Conservation (phyloP, 805 yeast species). For the Starmerella apicola region DNA sequence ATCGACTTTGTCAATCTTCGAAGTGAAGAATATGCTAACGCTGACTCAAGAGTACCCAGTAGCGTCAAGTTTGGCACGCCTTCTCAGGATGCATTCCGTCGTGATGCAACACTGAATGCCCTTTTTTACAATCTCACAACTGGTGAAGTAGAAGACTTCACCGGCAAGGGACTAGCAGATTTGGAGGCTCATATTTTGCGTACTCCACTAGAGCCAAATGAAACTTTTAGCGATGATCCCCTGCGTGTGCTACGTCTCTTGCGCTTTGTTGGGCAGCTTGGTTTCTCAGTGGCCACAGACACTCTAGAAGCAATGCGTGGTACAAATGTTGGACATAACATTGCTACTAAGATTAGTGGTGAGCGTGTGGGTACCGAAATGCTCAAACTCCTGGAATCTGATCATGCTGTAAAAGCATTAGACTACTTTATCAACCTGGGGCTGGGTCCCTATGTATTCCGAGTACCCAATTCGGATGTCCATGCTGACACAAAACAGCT, state of each 20-base stretch:
- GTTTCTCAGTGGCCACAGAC: constrained; percentile 48
- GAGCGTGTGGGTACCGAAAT: constrained; percentile 85
- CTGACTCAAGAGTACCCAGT: constrained; percentile 73
- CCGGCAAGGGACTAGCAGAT: constrained; percentile 64
- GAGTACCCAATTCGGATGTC: constrained; percentile 1
- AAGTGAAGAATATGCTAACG: constrained; percentile 64
- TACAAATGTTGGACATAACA: constrained; percentile 42
- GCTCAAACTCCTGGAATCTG: constrained; percentile 58
- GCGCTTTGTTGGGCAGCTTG: constrained; percentile 71
- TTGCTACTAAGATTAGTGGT: constrained; percentile 65
- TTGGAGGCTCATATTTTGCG: constrained; percentile 56
- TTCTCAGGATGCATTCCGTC: constrained; percentile 73
- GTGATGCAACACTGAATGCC: constrained; percentile 94
- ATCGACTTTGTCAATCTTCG: constrained; percentile 89
- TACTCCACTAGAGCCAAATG: constrained; percentile 75
- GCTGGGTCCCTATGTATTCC: constrained; percentile 48
- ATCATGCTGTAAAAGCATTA: constrained; percentile 52
- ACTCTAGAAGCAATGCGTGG: constrained; percentile 53
- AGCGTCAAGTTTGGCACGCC: constrained; percentile 75
- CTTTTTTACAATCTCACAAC: constrained; percentile 71
- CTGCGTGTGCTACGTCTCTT: constrained; percentile 73
- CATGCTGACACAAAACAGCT: neutral
- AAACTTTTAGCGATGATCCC: constrained; percentile 91
- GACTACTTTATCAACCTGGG: constrained; percentile 42
- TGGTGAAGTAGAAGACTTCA: constrained; percentile 68